A percentile compares a stretch with the other conserved stretches of the same genome.
These are phyloP conservation scores for Xylaria intraflava DNA, from an alignment of 495 filamentous ascomycete genomes.

Conservation along the genomic window DNA sequence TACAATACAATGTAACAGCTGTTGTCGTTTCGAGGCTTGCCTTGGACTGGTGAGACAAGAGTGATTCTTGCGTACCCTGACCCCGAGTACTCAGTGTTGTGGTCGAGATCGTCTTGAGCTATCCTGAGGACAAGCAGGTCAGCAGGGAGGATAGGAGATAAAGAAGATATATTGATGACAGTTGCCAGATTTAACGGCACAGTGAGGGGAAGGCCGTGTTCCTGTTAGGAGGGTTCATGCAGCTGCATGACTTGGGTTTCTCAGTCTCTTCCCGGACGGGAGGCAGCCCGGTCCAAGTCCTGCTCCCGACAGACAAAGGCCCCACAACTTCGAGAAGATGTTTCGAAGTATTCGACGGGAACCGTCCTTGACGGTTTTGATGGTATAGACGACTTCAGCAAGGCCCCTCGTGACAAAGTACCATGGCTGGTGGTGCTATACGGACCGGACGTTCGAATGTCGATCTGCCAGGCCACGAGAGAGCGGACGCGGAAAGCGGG, in stretches of 20 bases:
- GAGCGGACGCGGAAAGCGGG: slow-evolving; percentile 1
- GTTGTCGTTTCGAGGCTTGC: not conserved
- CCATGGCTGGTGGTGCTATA: not conserved
- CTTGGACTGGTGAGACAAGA: not conserved
- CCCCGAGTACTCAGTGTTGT: slow-evolving; percentile 7
- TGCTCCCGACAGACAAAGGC: not conserved
- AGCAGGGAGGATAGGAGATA: slow-evolving; percentile 7
- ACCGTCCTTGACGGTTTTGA: not conserved
- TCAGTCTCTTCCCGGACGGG: not conserved
- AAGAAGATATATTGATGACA: not conserved
- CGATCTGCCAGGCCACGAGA: not conserved
- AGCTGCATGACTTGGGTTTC: not conserved
- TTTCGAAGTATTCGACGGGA: slow-evolving; percentile 1
- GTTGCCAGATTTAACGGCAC: not conserved
- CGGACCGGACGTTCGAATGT: not conserved
- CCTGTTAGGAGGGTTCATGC: slow-evolving; percentile 1
- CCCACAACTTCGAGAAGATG: slow-evolving; percentile 13
- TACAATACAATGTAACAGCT: not conserved
- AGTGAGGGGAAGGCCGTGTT: not conserved
- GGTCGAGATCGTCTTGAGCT: slow-evolving; percentile 3
- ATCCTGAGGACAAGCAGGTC: slow-evolving; percentile 5
- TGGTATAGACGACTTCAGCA: not conserved
- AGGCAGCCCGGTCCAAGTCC: slow-evolving; percentile 2
- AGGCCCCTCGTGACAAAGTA: slow-evolving; percentile 10
- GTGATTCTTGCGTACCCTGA: slow-evolving; percentile 2